These are phyloP conservation scores for Botrytis porri DNA, from an alignment of 2,329 filamentous ascomycete genomes.

Conservation along the genomic window DNA sequence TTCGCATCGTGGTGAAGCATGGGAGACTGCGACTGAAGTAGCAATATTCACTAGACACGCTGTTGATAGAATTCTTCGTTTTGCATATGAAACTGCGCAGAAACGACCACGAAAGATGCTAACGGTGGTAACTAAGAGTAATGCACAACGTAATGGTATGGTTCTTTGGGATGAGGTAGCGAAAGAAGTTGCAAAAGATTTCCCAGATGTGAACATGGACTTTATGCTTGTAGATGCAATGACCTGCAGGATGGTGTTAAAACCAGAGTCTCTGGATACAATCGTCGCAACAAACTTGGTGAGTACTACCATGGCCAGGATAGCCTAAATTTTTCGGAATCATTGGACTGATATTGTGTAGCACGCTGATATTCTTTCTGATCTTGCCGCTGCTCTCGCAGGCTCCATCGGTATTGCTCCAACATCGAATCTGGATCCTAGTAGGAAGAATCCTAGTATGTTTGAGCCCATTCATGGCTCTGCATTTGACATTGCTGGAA, in stretches of 20 bases:
- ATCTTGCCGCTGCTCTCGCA: slow-evolving; percentile 66
- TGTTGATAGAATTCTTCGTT: slow-evolving; percentile 59
- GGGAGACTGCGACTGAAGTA: slow-evolving; percentile 60
- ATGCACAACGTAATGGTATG: slow-evolving; percentile 65
- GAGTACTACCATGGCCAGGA: neutral
- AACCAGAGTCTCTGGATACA: slow-evolving; percentile 57
- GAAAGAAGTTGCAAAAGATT: neutral
- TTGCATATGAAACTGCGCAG: slow-evolving; percentile 57
- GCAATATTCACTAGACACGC: slow-evolving; percentile 60
- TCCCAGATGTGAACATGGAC: neutral
- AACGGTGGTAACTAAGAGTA: slow-evolving; percentile 64
- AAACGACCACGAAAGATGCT: slow-evolving; percentile 54
- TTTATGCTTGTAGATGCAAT: neutral
- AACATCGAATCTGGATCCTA: slow-evolving; percentile 65
- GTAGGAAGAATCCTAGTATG: slow-evolving; percentile 52
- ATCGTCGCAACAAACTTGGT: slow-evolving; percentile 60
- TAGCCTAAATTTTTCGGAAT: neutral
- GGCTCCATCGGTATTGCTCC: slow-evolving; percentile 71
- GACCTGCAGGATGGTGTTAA: slow-evolving; percentile 51
- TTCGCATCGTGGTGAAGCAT: slow-evolving; percentile 53
- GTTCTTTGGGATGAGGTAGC: slow-evolving; percentile 66
- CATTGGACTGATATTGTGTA: neutral
- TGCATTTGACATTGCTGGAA: slow-evolving; percentile 57
- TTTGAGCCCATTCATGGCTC: slow-evolving; percentile 61
- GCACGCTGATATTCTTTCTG: slow-evolving; percentile 65